These are phyloP conservation scores for Ustilago nuda DNA, from an alignment of 1,284 basidiomycete species.

Conservation along the genomic window DNA sequence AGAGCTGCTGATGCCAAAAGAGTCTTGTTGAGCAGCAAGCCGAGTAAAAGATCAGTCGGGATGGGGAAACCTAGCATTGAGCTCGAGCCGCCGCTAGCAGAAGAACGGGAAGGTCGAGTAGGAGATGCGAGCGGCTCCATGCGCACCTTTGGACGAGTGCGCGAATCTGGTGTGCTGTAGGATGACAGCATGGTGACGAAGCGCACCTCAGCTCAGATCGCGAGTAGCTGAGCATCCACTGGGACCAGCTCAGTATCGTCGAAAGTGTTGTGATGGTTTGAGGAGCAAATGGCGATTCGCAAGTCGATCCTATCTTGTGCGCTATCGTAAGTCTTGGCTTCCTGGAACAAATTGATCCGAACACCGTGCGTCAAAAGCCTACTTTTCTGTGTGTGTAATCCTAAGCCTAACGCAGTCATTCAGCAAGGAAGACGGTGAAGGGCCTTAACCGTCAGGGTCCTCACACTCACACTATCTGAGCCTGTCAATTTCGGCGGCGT, in stretches of 20 bases:
- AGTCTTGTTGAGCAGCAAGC: constrained; percentile 65
- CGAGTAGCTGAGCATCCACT: not conserved
- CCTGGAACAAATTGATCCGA: constrained; percentile 1
- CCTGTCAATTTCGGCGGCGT: not conserved
- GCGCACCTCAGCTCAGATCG: not conserved
- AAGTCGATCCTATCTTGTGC: not conserved
- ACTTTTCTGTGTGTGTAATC: not conserved
- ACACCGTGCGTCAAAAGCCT: constrained; percentile 5
- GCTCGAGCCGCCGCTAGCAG: not conserved
- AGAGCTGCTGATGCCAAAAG: constrained; percentile 64
- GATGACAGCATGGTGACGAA: constrained; percentile 25
- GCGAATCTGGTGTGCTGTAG: constrained; percentile 35
- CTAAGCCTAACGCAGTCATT: not conserved
- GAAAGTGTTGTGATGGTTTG: not conserved
- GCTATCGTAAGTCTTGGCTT: constrained; percentile 3
- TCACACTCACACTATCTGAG: not conserved
- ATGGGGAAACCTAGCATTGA: constrained; percentile 52
- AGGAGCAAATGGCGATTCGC: not conserved
- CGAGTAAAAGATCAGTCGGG: constrained; percentile 65
- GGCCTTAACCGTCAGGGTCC: not conserved
- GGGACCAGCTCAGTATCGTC: constrained; percentile 21
- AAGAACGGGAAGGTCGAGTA: constrained; percentile 7
- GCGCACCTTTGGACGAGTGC: constrained; percentile 44
- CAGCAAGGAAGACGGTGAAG: not conserved
- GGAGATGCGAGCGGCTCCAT: constrained; percentile 24